These are phyloP conservation scores for Flaveria trinervia DNA, from an alignment of 129 eudicot species.

Conservation along the genomic window DNA sequence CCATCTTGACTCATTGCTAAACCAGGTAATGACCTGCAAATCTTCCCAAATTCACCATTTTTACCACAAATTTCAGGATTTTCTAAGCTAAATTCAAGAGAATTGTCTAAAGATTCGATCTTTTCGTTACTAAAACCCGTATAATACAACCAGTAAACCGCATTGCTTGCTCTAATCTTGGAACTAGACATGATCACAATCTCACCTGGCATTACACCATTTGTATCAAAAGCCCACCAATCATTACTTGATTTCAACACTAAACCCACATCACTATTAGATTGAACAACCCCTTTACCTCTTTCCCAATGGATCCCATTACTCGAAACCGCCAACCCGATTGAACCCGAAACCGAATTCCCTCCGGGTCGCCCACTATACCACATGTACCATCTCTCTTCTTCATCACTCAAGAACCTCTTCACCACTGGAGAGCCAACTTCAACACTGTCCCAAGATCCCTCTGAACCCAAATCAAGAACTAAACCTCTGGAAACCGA, in stretches of 20 bases:
- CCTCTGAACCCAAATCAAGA: constrained; percentile 61
- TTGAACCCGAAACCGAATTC: constrained; percentile 44
- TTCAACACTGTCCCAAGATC: constrained; percentile 75
- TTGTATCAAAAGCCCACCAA: constrained; percentile 98
- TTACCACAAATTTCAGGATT: constrained; percentile 36
- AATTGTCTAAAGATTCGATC: constrained; percentile 39
- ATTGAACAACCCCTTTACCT: constrained; percentile 52
- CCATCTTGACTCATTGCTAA: constrained; percentile 98
- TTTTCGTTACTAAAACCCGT: constrained; percentile 64
- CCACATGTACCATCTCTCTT: constrained; percentile 99
- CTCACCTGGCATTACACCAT: constrained; percentile 70
- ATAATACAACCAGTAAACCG: constrained; percentile 91
- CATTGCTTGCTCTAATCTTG: constrained; percentile 61
- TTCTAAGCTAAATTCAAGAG: constrained; percentile 37
- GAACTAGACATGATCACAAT: constrained; percentile 80
- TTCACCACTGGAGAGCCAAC: constrained; percentile 91
- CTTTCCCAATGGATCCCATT: constrained; percentile 93
- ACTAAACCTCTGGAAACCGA: constrained; percentile 67
- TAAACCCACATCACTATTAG: constrained; percentile 66
- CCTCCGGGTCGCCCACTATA: constrained; percentile 63
- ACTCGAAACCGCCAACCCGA: constrained; percentile 88
- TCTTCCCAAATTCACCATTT: constrained; percentile 37
- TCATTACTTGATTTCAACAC: constrained; percentile 68
- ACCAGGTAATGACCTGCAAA: constrained; percentile 71
- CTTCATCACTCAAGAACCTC: constrained; percentile 82